phyloP scores from a whole-genome alignment of 192 early-diverging fungal genomes.

The Gamsiella multidivaricata region DNA sequence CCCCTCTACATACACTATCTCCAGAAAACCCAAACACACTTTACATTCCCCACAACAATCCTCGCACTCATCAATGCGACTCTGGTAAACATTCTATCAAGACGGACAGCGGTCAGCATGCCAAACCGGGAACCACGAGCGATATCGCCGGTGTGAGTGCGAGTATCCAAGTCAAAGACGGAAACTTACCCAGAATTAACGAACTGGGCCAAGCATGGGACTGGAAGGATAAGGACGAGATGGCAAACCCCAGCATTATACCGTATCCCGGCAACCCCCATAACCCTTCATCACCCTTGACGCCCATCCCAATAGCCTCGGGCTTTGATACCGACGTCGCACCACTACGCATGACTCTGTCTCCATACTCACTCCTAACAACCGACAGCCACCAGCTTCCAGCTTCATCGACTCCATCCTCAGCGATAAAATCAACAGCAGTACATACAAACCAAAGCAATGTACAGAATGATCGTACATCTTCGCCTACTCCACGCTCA shows the following conservation, averaged over 20 bases:
- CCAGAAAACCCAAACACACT: background rate
- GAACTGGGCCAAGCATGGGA: too few relatives aligned
- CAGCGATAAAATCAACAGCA: background rate
- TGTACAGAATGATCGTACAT: too few relatives aligned
- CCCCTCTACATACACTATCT: background rate
- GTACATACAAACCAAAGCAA: background rate
- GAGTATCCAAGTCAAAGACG: too few relatives aligned
- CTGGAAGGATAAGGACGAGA: background rate
- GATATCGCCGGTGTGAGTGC: too few relatives aligned
- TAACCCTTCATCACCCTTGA: slow-evolving; percentile 10
- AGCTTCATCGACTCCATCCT: background rate
- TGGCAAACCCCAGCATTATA: background rate
- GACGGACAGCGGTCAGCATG: too few relatives aligned
- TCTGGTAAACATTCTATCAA: too few relatives aligned
- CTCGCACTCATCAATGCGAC: too few relatives aligned
- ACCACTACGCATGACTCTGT: background rate
- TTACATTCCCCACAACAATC: too few relatives aligned
- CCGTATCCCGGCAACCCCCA: too few relatives aligned
- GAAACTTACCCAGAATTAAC: too few relatives aligned
- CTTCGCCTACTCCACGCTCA: background rate
- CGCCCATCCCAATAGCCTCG: slow-evolving; percentile 17
- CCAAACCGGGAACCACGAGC: too few relatives aligned
- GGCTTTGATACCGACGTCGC: background rate
- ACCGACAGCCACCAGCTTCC: background rate
- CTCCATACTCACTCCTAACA: background rate